phyloP scores from a whole-genome alignment of 371 early-diverging fungal genomes.

The Mortierella sp. region DNA sequence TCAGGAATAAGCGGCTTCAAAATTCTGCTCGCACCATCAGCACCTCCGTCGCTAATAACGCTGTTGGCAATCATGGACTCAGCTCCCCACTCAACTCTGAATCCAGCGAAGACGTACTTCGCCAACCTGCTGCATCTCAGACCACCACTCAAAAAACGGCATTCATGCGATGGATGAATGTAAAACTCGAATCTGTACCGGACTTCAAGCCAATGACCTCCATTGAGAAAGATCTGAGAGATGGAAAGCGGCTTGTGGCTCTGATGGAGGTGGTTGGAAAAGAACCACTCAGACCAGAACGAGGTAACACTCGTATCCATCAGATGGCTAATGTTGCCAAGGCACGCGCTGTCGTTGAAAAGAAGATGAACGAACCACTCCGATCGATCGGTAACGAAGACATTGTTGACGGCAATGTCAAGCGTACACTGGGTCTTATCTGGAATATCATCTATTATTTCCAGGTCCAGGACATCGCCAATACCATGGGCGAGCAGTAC shows the following conservation, averaged over 20 bases:
- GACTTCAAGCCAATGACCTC: constrained; percentile 42
- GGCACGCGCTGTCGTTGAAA: constrained; percentile 74
- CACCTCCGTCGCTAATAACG: neutral
- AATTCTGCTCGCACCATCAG: constrained; percentile 12
- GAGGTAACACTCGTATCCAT: constrained; percentile 79
- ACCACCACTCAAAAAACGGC: constrained; percentile 78
- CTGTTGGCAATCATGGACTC: neutral
- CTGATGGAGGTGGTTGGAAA: constrained; percentile 67
- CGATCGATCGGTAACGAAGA: constrained; percentile 83
- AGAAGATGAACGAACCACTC: constrained; percentile 61
- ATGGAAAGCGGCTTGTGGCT: constrained; percentile 70
- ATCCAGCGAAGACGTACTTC: constrained; percentile 33
- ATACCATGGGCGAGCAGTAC: constrained; percentile 42
- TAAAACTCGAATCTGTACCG: constrained; percentile 64
- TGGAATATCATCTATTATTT: constrained; percentile 84
- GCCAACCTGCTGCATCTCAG: constrained; percentile 33
- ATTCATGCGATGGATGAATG: constrained; percentile 87
- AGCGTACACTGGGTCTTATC: constrained; percentile 85
- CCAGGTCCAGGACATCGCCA: constrained; percentile 65
- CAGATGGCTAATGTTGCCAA: constrained; percentile 86
- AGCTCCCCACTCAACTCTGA: neutral
- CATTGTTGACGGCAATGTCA: constrained; percentile 88
- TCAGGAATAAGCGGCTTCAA: constrained; percentile 48
- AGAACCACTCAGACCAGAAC: constrained; percentile 66
- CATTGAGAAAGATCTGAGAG: constrained; percentile 70